Percentiles rank a stretch among this genome's conserved stretches.
Conservation (phyloP, 306 rosid genomes). For the Arachis hypogaea region DNA sequence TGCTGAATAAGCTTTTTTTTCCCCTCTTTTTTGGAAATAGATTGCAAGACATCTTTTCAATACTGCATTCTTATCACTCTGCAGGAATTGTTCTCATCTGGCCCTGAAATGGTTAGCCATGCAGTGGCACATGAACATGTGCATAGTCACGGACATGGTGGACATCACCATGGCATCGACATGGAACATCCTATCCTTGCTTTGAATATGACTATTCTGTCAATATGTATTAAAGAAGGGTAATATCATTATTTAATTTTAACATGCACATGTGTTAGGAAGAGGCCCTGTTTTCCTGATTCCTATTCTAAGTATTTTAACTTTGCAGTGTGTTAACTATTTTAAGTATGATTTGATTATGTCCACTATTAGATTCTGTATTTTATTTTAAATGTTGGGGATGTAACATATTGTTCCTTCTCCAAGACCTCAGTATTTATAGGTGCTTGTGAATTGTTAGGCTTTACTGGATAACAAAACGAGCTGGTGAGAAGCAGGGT, state of each 20-base stretch:
- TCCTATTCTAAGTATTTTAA: conserved; percentile 13
- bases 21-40: background rate
- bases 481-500: conserved; percentile 82
- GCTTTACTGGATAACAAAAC: conserved; percentile 90
- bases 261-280: conserved; percentile 6
- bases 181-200: conserved; percentile 86
- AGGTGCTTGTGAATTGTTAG: conserved; percentile 46
- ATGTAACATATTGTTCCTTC: conserved; percentile 9
- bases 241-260: conserved; percentile 42
- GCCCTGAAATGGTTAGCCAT: conserved; percentile 68
- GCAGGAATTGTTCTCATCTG: conserved; percentile 69
- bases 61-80: conserved; percentile 30
- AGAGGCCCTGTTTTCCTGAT: conserved; percentile 14
- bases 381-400: background rate
- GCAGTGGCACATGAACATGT: conserved; percentile 55
- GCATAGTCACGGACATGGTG: conserved; percentile 59
- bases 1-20: conserved; percentile 21
- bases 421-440: conserved; percentile 2
- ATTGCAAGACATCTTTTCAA: conserved; percentile 29
- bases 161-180: conserved; percentile 81
- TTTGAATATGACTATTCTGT: conserved; percentile 74
- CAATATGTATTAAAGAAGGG: conserved; percentile 88
- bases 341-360: conserved; percentile 8
- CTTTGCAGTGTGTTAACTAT: background rate
- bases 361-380: conserved; percentile 22